Percentiles rank a stretch among this genome's conserved stretches.
phyloP scores from a whole-genome alignment of 495 filamentous ascomycete genomes.

The Aspergillus funiculosus region DNA sequence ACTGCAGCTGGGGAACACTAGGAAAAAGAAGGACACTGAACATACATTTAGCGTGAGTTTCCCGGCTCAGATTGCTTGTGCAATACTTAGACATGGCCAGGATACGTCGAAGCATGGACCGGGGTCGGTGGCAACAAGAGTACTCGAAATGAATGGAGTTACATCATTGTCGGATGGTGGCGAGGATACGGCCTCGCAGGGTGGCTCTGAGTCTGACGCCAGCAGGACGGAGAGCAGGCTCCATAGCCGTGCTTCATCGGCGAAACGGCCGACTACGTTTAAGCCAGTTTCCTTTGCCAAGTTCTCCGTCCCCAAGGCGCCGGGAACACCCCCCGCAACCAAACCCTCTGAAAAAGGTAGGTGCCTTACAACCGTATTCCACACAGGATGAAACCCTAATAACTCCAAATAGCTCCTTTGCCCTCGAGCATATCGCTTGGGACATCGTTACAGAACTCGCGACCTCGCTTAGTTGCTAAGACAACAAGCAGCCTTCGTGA shows the following conservation, averaged over 20 bases:
- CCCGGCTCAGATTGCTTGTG: background rate
- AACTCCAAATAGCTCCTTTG: conserved; percentile 33
- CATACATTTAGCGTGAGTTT: conserved; percentile 31
- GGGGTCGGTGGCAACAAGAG: conserved; percentile 35
- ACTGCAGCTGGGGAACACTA: conserved; percentile 20
- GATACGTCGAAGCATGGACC: conserved; percentile 32
- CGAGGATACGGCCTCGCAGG: conserved; percentile 42
- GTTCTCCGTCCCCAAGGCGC: conserved; percentile 46
- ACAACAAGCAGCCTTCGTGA: conserved; percentile 52
- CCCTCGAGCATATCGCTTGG: conserved; percentile 38
- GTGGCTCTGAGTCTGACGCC: conserved; percentile 46
- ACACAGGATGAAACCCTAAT: conserved; percentile 20
- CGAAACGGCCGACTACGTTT: conserved; percentile 83
- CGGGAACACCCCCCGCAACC: conserved; percentile 47
- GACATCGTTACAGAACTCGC: conserved; percentile 40
- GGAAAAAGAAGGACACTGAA: conserved; percentile 28
- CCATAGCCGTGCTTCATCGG: conserved; percentile 61
- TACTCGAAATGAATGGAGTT: conserved; percentile 42
- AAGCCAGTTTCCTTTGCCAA: conserved; percentile 95
- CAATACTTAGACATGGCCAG: conserved; percentile 27
- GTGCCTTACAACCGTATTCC: background rate
- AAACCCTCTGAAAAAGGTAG: conserved; percentile 56
- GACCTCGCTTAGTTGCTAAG: conserved; percentile 64
- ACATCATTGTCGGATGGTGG: conserved; percentile 39
- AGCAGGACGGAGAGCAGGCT: conserved; percentile 51